These are phyloP conservation scores for Cryptosporidium parvum DNA, from an alignment of 169 alveolate genomes.

Conservation along the genomic window DNA sequence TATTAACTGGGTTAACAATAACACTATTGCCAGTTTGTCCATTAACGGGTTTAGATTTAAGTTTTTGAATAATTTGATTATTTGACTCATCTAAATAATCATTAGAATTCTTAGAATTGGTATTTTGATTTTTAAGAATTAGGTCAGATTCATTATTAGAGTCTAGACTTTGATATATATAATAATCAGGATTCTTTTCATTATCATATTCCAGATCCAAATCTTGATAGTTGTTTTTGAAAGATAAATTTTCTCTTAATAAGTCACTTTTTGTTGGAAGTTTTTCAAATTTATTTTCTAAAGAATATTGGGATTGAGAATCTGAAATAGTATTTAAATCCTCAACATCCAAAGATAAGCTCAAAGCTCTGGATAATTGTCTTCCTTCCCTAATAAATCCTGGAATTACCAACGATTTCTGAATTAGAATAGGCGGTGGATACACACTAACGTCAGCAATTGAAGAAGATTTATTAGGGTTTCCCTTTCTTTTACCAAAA, in stretches of 20 bases:
- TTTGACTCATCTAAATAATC: background rate
- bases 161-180: background rate
- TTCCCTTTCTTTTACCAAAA: slow-evolving; percentile 4
- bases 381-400: slow-evolving; percentile 63
- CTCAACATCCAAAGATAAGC: slow-evolving; percentile 5
- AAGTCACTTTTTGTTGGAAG: background rate
- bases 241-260: background rate
- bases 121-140: background rate
- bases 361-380: slow-evolving; percentile 56
- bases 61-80: background rate
- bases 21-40: background rate
- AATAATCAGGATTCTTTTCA: background rate
- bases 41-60: background rate
- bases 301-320: slow-evolving; percentile 8
- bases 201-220: background rate
- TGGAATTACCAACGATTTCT: slow-evolving; percentile 52
- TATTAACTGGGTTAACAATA: slow-evolving; percentile 7
- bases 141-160: background rate
- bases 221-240: background rate
- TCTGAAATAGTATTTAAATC: background rate
- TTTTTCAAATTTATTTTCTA: background rate
- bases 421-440: slow-evolving; percentile 51
- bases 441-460: background rate
- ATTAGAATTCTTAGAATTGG: background rate
- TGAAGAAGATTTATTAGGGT: background rate